Conservation (phyloP, 1,139 yeast genomes). For the Debaryomyces psychrophilus region DNA sequence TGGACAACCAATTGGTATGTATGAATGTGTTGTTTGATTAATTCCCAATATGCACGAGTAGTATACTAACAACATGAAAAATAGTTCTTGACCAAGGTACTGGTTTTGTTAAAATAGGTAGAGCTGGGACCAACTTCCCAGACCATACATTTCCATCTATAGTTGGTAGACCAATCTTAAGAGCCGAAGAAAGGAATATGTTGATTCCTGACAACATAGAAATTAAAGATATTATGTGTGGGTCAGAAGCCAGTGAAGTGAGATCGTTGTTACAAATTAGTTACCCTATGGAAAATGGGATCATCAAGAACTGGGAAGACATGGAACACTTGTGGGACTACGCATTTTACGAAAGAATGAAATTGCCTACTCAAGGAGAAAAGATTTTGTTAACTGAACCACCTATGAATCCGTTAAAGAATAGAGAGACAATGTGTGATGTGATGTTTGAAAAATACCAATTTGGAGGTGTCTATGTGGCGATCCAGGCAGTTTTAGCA, state of each 20-base stretch:
- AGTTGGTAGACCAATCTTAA: conserved; percentile 94
- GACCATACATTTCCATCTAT: conserved; percentile 98
- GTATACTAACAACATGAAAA: conserved; percentile 21
- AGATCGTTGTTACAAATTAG: conserved; percentile 88
- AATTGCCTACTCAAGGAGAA: conserved; percentile 70
- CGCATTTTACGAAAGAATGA: conserved; percentile 90
- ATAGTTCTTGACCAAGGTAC: conserved; percentile 98
- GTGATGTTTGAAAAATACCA: conserved; percentile 96
- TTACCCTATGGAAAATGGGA: conserved; percentile 99
- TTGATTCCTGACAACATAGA: conserved; percentile 61
- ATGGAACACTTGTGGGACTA: conserved; percentile 99
- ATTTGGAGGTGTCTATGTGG: conserved; percentile 96
- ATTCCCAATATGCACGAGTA: not conserved
- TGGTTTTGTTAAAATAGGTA: conserved; percentile 92
- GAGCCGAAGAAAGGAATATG: conserved; percentile 89
- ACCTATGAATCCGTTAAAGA: conserved; percentile 94
- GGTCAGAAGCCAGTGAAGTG: conserved; percentile 90
- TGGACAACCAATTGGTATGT: conserved; percentile 62
- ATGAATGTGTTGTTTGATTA: not conserved
- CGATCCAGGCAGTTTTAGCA: conserved; percentile 97
- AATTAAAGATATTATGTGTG: conserved; percentile 94
- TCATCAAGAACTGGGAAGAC: conserved; percentile 96
- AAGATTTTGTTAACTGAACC: conserved; percentile 93
- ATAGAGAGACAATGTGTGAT: conserved; percentile 92
- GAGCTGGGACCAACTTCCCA: conserved; percentile 97